Evolutionary conservation across 2,329 filamentous ascomycete genomes (phyloP).

Genomic region (Aschersonia sp.): DNA sequence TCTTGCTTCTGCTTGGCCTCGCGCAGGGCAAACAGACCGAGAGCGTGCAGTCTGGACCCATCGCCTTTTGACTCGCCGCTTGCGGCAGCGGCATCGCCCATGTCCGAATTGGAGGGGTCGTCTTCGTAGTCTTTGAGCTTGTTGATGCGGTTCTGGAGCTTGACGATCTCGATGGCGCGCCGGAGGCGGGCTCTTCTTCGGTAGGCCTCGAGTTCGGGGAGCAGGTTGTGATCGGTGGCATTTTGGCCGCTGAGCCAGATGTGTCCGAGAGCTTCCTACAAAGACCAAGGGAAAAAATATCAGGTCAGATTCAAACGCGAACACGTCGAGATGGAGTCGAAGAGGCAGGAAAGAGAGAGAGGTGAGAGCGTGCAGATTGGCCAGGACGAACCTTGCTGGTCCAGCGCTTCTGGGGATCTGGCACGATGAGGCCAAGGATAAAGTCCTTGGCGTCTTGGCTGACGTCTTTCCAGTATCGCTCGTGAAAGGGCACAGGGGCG

Average conservation of each 20-base stretch:
- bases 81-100: conserved; percentile 57
- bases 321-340: neutral
- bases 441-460: conserved; percentile 92
- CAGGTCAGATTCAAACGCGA: too few species aligned
- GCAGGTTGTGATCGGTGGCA: conserved; percentile 88
- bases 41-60: conserved; percentile 5
- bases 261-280: conserved; percentile 62
- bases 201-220: conserved; percentile 80
- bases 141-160: conserved; percentile 90
- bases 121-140: conserved; percentile 88
- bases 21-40: conserved; percentile 7
- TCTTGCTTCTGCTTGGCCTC: conserved; percentile 58
- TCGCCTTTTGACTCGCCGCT: conserved; percentile 23
- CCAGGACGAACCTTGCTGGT: conserved; percentile 51
- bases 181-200: conserved; percentile 86
- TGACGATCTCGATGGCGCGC: conserved; percentile 90
- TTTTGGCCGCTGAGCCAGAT: conserved; percentile 83
- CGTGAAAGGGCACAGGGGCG: conserved; percentile 81
- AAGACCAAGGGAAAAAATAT: neutral
- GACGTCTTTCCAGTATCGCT: conserved; percentile 96
- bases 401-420: conserved; percentile 60
- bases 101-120: conserved; percentile 58
- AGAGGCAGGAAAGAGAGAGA: neutral
- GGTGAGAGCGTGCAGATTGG: neutral
- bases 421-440: conserved; percentile 67